Base-by-base conservation (phyloP, 1,284 basidiomycete genomes). In the Malassezia japonica region DNA sequence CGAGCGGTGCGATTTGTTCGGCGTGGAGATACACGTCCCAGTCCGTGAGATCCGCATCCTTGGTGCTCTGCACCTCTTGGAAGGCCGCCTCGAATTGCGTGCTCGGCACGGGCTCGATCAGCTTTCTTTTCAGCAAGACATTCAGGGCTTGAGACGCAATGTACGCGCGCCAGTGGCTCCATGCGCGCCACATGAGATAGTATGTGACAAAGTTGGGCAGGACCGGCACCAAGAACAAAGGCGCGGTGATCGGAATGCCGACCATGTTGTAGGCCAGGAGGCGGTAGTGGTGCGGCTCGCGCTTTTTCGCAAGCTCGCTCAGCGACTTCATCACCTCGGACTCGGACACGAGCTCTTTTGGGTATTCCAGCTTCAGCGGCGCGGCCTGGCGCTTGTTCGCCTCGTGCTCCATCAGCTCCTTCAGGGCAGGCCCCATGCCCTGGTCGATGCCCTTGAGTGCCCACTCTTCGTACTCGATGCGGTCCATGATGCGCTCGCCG, bases 401-500 rank as follows among this genome's bases (percentile, higher is more conserved):
- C 9, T 45, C 15, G 1, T 24, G 34, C 16, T 33, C n/a, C 8
- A 38, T 25, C 4, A 12, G 4, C 40, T 10, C 23, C 1, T 13
- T 25, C 20, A 31, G 3, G 23, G 33, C 57, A 1, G 16, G 6
- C 10, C 38, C 38, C 7, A 40, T n/a, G 16, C 27, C 15, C 6
- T 60, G 65, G 46, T 68, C 68, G 20, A 72, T 64, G 4, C 60
- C 65, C 45, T 72, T 72, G 24, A 72, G 53, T 13, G 65, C 67
- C 70, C 70, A 72, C 36, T 72, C 70, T 39, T 71, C 62, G 32
- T 71, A 71, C 35, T 65, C 65, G 52, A 72, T 68, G 2, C 59
- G 54, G 46, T 72, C 70, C 70, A 72, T 72, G 38, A 72, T 38
- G 4, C 55, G 51, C 49, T 72, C 70, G n/a, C 70, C 70, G 1